Evolutionary conservation across 768 basidiomycete species (phyloP).

Genomic region (Tulasnella sp.): DNA sequence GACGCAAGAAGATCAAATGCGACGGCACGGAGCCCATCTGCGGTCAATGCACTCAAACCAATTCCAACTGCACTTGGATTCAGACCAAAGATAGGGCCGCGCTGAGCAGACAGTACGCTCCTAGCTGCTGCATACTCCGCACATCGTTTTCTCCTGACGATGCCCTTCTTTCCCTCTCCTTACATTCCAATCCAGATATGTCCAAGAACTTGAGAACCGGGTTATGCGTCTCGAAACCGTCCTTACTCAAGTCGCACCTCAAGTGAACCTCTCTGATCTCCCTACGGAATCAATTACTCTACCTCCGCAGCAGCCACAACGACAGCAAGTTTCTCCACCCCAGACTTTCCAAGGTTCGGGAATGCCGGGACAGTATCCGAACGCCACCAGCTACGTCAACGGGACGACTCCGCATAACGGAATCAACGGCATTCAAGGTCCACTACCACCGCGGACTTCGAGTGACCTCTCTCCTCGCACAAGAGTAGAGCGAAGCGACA

Average conservation of each 20-base stretch:
- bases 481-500: conserved; percentile 38
- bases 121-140: background rate
- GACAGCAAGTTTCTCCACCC: background rate
- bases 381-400: background rate
- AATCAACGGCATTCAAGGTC: background rate
- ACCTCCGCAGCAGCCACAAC: background rate
- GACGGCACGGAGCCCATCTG: conserved; percentile 81
- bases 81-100: conserved; percentile 88
- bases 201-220: conserved; percentile 81
- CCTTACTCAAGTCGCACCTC: conserved; percentile 72
- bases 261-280: conserved; percentile 48
- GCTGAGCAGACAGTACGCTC: conserved; percentile 70
- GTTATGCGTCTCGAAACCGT: conserved; percentile 79
- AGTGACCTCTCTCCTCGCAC: background rate
- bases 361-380: conserved; percentile 32
- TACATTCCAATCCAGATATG: conserved; percentile 44
- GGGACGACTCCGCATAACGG: background rate
- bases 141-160: conserved; percentile 9
- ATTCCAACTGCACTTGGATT: conserved; percentile 75
- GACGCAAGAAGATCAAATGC: conserved; percentile 90
- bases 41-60: conserved; percentile 64
- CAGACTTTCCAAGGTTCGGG: background rate
- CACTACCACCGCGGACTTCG: background rate
- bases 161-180: background rate
- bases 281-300: conserved; percentile 7